These are phyloP conservation scores for Starmerella sirachaensis DNA, from an alignment of 805 yeast species.

Conservation along the genomic window DNA sequence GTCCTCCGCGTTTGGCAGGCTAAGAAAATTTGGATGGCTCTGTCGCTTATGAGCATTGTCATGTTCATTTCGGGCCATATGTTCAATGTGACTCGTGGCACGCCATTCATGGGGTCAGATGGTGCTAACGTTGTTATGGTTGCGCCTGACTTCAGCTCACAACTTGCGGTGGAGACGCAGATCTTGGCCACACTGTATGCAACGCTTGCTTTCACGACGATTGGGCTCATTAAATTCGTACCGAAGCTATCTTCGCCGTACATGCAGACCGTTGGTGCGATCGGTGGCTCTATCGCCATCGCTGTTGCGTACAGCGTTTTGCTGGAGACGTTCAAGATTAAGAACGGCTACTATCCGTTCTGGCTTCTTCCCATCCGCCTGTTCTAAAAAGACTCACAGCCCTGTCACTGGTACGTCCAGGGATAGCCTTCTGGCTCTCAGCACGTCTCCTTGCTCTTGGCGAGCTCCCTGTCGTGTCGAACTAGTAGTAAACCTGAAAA, in stretches of 20 bases:
- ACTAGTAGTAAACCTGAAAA: too few species aligned
- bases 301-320: constrained; percentile 52
- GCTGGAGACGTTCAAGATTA: constrained; percentile 53
- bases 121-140: constrained; percentile 41
- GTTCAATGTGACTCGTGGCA: constrained; percentile 76
- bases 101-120: constrained; percentile 40
- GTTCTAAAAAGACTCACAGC: constrained; percentile 2
- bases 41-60: constrained; percentile 50
- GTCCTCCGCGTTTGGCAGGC: constrained; percentile 36
- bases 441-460: too few species aligned
- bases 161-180: constrained; percentile 83
- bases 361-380: constrained; percentile 34
- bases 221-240: constrained; percentile 46
- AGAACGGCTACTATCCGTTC: constrained; percentile 70
- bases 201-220: constrained; percentile 44
- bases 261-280: constrained; percentile 40
- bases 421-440: too few species aligned
- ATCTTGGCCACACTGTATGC: constrained; percentile 53
- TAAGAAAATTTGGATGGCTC: constrained; percentile 60
- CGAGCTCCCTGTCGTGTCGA: too few species aligned
- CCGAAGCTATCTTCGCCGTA: constrained; percentile 39
- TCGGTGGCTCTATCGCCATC: constrained; percentile 35
- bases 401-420: too few species aligned
- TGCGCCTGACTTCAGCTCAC: constrained; percentile 58
- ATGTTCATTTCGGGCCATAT: constrained; percentile 80